Evolutionary conservation across 768 basidiomycete species (phyloP), one percentile per base, ranked within the genome.

Genomic region (Mycena galericulata): DNA sequence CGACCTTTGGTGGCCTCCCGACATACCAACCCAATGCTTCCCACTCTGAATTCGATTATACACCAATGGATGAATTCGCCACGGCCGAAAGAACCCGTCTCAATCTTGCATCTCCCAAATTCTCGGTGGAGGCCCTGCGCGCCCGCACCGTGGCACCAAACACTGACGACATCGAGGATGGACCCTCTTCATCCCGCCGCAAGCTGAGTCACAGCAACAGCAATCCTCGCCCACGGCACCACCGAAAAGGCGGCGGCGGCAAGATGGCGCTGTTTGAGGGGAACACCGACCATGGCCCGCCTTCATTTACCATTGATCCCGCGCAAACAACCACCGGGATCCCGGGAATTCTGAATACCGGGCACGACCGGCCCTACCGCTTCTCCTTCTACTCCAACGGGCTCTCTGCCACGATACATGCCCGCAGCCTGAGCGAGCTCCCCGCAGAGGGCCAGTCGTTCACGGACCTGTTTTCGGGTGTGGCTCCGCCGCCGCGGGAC

Each of bases 371-470:
- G 74, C 97, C 97, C 11, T 99, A 98, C 76, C 89, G 98, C 49
- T 99, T 99, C 82, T 98, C 98, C 0, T 99, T 99, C 82, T 99
- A 99, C 81, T 98, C 95, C 20, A 99, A 98, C 74, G 87, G 92
- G 5, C 83, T 98, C 54, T 90, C 92, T 3, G 92, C 96, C 0
- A 98, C 98, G 1, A 98, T 99, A 53, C 97, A 99, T 81, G 94
- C 98, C 0, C 88, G 96, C 20, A 96, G 92, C 69, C 81, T 99
- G 18, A 90, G 93, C 62, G 98, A 99, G 78, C 86, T 99, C 18
- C 98, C 98, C 0, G 95, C 93, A 0, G 96, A 97, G 40, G 94
- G 94, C 0, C 97, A 99, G 79, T 87, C 90, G 0, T 99, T 99
- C 73, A 93, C 94, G 71, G 94, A 98, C 51, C 81, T 99, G 24